These are phyloP conservation scores for Fusarium pseudoanthophilum DNA, from an alignment of 2,329 filamentous ascomycete species.

Conservation along the genomic window DNA sequence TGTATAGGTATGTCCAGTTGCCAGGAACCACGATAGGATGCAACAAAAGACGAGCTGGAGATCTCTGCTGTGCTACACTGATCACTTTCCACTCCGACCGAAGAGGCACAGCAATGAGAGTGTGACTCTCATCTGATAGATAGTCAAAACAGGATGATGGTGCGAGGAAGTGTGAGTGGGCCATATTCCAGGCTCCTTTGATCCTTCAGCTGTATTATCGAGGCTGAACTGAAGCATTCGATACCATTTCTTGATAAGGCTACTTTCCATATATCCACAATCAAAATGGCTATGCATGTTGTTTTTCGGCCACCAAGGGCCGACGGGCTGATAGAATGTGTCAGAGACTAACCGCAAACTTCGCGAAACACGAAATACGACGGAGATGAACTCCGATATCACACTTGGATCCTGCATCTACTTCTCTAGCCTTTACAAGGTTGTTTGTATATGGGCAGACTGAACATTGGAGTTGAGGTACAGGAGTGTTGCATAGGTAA, in stretches of 20 bases:
- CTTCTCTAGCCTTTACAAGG: not conserved
- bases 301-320: not conserved
- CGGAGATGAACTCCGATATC: not conserved
- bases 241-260: not conserved
- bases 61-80: not conserved
- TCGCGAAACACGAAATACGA: conserved; percentile 11
- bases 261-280: not conserved
- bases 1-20: not conserved
- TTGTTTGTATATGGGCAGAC: not conserved
- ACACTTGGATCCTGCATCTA: not conserved
- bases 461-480: not conserved
- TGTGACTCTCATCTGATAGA: not conserved
- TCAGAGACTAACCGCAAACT: not conserved
- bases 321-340: not conserved
- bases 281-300: not conserved
- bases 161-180: conserved; percentile 22
- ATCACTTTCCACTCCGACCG: no score
- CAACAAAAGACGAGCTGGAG: not conserved
- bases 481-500: conserved; percentile 1
- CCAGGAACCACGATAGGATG: not conserved
- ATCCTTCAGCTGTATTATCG: not conserved
- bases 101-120: not conserved
- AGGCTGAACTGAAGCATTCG: not conserved
- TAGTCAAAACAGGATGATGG: conserved; percentile 8
- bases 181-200: conserved; percentile 5